Evolutionary conservation across 306 rosid species (phyloP).

Genomic region (Mimosa bimucronata): DNA sequence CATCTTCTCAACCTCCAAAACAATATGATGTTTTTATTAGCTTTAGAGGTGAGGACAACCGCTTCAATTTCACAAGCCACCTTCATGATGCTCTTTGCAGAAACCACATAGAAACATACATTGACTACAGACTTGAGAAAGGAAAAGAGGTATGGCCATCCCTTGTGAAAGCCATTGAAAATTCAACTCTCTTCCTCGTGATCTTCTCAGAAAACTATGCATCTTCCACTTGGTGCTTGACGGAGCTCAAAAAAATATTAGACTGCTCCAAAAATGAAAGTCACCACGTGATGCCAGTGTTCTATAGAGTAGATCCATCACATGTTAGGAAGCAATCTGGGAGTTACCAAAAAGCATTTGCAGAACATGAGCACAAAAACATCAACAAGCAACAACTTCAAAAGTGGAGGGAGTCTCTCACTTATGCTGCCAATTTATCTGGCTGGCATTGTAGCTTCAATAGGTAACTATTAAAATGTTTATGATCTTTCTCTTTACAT

Average conservation of each 20-base stretch:
- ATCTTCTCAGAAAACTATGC: not conserved
- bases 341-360: not conserved
- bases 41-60: not conserved
- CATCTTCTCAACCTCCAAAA: not conserved
- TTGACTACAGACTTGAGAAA: not conserved
- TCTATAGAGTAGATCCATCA: not conserved
- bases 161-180: not conserved
- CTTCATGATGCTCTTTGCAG: not conserved
- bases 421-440: not conserved
- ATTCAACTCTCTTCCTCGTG: not conserved
- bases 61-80: not conserved
- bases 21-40: not conserved
- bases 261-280: not conserved
- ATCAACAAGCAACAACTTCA: not conserved
- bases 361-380: not conserved
- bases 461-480: too few species aligned
- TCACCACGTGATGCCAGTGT: not conserved
- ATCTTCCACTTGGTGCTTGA: not conserved
- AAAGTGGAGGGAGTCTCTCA: not conserved
- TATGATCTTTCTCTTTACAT: not conserved
- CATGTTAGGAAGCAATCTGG: not conserved
- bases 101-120: not conserved
- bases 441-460: not conserved
- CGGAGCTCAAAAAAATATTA: not conserved
- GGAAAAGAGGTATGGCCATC: not conserved